Evolutionary conservation across 768 basidiomycete species (phyloP).

Genomic region (Hypsizygus marmoreus): DNA sequence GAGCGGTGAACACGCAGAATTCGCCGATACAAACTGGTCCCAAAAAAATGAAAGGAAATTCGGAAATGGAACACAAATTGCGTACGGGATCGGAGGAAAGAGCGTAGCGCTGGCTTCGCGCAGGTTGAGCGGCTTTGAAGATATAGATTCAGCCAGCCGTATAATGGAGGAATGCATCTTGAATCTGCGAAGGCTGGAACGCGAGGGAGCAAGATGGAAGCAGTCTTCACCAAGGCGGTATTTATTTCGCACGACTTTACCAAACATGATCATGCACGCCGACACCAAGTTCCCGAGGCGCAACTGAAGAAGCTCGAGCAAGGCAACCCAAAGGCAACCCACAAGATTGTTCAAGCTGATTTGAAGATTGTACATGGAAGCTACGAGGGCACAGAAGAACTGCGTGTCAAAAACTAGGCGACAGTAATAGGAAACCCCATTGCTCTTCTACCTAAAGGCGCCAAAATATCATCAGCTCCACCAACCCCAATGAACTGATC

Average conservation of each 20-base stretch:
- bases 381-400: neutral
- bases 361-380: no score
- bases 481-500: constrained; percentile 38
- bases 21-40: constrained; percentile 73
- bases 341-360: neutral
- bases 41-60: neutral
- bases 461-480: constrained; percentile 34
- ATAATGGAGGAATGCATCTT: constrained; percentile 43
- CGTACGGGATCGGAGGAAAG: constrained; percentile 84
- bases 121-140: constrained; percentile 59
- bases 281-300: no score
- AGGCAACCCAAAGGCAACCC: neutral
- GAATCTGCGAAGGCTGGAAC: neutral
- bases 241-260: no score
- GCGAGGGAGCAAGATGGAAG: no score
- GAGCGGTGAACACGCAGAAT: constrained; percentile 77
- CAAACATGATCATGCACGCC: no score
- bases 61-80: neutral
- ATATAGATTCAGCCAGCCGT: constrained; percentile 57
- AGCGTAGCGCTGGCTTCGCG: constrained; percentile 66
- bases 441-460: constrained; percentile 36
- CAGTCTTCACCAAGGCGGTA: no score
- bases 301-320: no score
- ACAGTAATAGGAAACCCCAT: constrained; percentile 40
- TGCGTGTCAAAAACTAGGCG: constrained; percentile 17